Base-by-base conservation (phyloP, 2,329 filamentous ascomycete species). In the Alternaria ethzedia region DNA sequence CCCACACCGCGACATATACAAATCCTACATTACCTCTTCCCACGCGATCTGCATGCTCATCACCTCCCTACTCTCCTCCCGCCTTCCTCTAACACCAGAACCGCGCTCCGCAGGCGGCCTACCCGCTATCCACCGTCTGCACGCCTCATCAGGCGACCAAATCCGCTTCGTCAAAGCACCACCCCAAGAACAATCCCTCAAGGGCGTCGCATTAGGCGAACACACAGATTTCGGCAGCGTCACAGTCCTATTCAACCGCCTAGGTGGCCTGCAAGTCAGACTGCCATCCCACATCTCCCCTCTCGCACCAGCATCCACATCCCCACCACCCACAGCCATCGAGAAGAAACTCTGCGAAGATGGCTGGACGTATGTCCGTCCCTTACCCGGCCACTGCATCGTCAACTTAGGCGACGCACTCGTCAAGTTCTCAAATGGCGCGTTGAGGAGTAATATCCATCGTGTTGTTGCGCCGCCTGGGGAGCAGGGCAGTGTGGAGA, bases 201-300 rank as follows among this genome's bases (percentile, higher is more conserved):
- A 77, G 23, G 78, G 76, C 43, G 82, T 82, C 4, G 81, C 83
- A 3, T 69, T 86, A 21, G 84, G 84, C 21, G 84, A 85, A 59
- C 86, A 88, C 70, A 87, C 86, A 3, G 86, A 88, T 67, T 87
- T 87, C 65, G 86, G 86, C 49, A 84, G 80, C 55, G 79, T 88
- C 6, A 88, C 86, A 0, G 75, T 88, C 6, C 80, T 88, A 2
- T 86, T 88, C 75, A 88, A 87, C 74, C 81, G 84, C 0, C 73
- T 88, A 3, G 86, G 86, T 0, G 86, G 86, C 0, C 78, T 88
- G 8, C 86, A 88, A 69, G 83, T 88, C 4, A 77, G 84, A 4
- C 80, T 83, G 0, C 84, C 84, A 0, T 75, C 75, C 0, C 67
- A 69, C 5, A 78, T 76, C 21, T 8, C 47, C 1, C 45, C 61